Conservation (phyloP, 2,329 filamentous ascomycete genomes). For the Albifimbria verrucaria region DNA sequence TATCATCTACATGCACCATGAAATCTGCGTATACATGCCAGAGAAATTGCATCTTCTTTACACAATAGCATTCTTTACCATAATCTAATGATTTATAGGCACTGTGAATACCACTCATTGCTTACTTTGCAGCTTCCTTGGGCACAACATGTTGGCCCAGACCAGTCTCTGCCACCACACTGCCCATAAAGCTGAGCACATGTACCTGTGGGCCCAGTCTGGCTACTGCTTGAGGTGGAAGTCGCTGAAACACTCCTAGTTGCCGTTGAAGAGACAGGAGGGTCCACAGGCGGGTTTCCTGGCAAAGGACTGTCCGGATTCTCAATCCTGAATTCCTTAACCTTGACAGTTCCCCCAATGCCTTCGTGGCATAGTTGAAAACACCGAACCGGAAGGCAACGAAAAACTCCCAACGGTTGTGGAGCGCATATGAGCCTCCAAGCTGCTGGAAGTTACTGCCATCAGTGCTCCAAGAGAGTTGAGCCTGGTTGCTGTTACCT, state of each 20-base stretch:
- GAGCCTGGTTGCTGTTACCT: slow-evolving; percentile 18
- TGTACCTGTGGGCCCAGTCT: background rate
- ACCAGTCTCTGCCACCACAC: slow-evolving; percentile 10
- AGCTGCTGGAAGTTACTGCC: slow-evolving; percentile 34
- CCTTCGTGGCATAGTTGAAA: slow-evolving; percentile 45
- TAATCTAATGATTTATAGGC: slow-evolving; percentile 1
- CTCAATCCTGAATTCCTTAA: background rate
- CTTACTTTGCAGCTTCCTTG: slow-evolving; percentile 8
- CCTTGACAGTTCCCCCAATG: slow-evolving; percentile 16
- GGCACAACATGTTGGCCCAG: slow-evolving; percentile 11
- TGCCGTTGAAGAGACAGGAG: too few species aligned
- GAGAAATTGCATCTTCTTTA: too few species aligned
- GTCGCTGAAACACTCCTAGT: too few species aligned
- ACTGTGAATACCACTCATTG: slow-evolving; percentile 12
- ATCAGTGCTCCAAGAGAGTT: slow-evolving; percentile 38
- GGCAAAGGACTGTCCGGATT: background rate
- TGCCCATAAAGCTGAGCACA: slow-evolving; percentile 8
- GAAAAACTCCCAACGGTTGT: slow-evolving; percentile 41
- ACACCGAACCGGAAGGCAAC: slow-evolving; percentile 46
- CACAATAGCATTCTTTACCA: too few species aligned
- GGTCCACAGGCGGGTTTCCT: background rate
- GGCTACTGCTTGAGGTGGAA: background rate
- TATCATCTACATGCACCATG: too few species aligned
- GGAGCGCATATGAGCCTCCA: slow-evolving; percentile 31
- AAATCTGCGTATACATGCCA: too few species aligned